Evolutionary conservation across 2,329 filamentous ascomycete genomes (phyloP).

Genomic region (Coccinonectria pachysandricola): DNA sequence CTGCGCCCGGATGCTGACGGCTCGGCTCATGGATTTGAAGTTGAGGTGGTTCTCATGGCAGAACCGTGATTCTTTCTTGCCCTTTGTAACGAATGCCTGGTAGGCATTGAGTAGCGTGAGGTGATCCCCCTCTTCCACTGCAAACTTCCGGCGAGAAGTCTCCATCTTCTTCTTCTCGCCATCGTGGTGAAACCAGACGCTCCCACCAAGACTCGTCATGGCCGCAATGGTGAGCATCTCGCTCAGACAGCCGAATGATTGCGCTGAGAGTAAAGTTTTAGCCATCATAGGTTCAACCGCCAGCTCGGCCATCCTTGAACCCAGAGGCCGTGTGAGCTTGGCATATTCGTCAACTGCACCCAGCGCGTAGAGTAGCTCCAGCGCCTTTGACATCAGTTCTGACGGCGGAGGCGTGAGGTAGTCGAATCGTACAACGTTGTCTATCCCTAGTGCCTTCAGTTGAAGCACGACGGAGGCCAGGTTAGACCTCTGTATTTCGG

Average conservation of each 20-base stretch:
- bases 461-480: slow-evolving; percentile 81
- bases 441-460: slow-evolving; percentile 87
- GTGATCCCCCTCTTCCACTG: slow-evolving; percentile 88
- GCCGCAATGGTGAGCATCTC: slow-evolving; percentile 88
- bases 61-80: slow-evolving; percentile 74
- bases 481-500: slow-evolving; percentile 88
- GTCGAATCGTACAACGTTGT: slow-evolving; percentile 85
- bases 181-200: slow-evolving; percentile 72
- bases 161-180: slow-evolving; percentile 68
- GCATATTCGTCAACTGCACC: slow-evolving; percentile 84
- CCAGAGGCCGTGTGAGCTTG: slow-evolving; percentile 81
- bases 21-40: slow-evolving; percentile 71
- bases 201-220: slow-evolving; percentile 81
- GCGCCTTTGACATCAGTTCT: slow-evolving; percentile 71
- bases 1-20: slow-evolving; percentile 78
- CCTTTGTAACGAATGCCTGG: slow-evolving; percentile 73
- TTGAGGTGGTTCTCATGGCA: slow-evolving; percentile 82
- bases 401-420: slow-evolving; percentile 81
- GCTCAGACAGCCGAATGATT: slow-evolving; percentile 65
- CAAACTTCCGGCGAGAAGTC: slow-evolving; percentile 67
- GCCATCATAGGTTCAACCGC: slow-evolving; percentile 94
- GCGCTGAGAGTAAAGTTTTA: slow-evolving; percentile 69
- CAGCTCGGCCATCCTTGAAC: slow-evolving; percentile 82
- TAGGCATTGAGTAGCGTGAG: slow-evolving; percentile 91
- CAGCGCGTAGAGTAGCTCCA: slow-evolving; percentile 79